Evolutionary conservation across 352 stramenopile genomes (phyloP).

Genomic region (Pythium plurisporium): DNA sequence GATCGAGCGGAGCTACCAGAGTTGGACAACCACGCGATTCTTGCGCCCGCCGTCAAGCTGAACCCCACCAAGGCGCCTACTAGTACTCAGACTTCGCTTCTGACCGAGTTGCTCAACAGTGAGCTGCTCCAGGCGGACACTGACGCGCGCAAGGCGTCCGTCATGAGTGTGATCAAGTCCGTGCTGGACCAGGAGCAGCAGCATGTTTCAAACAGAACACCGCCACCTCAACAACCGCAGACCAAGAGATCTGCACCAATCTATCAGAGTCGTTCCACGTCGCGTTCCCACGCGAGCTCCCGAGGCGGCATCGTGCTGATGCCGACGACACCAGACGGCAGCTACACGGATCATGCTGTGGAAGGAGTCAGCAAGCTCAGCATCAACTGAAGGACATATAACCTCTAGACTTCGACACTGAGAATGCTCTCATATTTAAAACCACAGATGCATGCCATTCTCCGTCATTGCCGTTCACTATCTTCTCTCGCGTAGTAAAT

Average conservation of each 20-base stretch:
- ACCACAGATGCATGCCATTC: too few species aligned
- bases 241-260: not conserved
- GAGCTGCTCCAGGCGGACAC: conserved; percentile 28
- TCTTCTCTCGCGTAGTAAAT: too few species aligned
- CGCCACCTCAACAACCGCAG: too few species aligned
- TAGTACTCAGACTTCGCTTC: conserved; percentile 18
- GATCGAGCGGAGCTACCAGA: conserved; percentile 45
- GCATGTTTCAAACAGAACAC: too few species aligned
- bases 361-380: not conserved
- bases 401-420: not conserved
- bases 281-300: not conserved
- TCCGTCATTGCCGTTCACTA: too few species aligned
- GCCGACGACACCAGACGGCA: not conserved
- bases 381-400: not conserved
- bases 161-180: conserved; percentile 52
- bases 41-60: conserved; percentile 25
- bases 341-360: too few species aligned
- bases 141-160: conserved; percentile 31
- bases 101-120: conserved; percentile 40
- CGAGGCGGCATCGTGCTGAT: conserved; percentile 13
- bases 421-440: too few species aligned
- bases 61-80: conserved; percentile 13
- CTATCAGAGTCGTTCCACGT: not conserved
- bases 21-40: conserved; percentile 24
- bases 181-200: conserved; percentile 41